Conservation (phyloP, 208 protist species). For the Trypanosoma lewisi region DNA sequence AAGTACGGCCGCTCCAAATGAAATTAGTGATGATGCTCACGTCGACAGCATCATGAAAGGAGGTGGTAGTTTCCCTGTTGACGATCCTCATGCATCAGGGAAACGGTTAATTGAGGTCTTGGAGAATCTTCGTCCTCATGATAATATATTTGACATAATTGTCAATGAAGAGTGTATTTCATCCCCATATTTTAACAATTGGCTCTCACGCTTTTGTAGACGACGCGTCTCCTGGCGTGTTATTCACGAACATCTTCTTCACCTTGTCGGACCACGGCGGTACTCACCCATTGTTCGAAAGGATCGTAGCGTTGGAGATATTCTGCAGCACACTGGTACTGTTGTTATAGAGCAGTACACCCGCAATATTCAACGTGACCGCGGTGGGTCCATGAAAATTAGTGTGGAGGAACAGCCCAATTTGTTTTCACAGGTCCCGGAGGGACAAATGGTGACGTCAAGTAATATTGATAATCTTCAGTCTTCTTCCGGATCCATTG, state of each 20-base stretch:
- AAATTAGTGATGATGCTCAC: slow-evolving; percentile 19
- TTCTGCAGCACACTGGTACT: slow-evolving; percentile 52
- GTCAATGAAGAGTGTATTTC: slow-evolving; percentile 78
- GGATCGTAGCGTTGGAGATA: slow-evolving; percentile 35
- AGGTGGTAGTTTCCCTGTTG: neutral
- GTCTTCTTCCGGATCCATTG: slow-evolving; percentile 3
- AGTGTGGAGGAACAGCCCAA: slow-evolving; percentile 57
- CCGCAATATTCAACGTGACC: slow-evolving; percentile 28
- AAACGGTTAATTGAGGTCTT: slow-evolving; percentile 34
- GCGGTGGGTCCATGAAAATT: slow-evolving; percentile 40
- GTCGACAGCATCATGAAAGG: slow-evolving; percentile 19
- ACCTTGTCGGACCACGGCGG: slow-evolving; percentile 40
- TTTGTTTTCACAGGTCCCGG: slow-evolving; percentile 32
- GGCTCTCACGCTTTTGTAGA: slow-evolving; percentile 78
- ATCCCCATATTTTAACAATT: slow-evolving; percentile 61
- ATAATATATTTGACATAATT: slow-evolving; percentile 73
- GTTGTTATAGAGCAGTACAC: slow-evolving; percentile 67
- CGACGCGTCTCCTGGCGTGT: slow-evolving; percentile 81
- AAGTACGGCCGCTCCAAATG: slow-evolving; percentile 4
- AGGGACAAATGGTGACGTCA: slow-evolving; percentile 42
- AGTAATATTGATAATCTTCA: slow-evolving; percentile 25
- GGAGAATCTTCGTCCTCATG: slow-evolving; percentile 58
- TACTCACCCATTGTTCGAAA: slow-evolving; percentile 44
- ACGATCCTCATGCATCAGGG: neutral
- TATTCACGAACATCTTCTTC: slow-evolving; percentile 81